Evolutionary conservation across 352 stramenopile genomes (phyloP).

Genomic region (Blastocystis sp.): DNA sequence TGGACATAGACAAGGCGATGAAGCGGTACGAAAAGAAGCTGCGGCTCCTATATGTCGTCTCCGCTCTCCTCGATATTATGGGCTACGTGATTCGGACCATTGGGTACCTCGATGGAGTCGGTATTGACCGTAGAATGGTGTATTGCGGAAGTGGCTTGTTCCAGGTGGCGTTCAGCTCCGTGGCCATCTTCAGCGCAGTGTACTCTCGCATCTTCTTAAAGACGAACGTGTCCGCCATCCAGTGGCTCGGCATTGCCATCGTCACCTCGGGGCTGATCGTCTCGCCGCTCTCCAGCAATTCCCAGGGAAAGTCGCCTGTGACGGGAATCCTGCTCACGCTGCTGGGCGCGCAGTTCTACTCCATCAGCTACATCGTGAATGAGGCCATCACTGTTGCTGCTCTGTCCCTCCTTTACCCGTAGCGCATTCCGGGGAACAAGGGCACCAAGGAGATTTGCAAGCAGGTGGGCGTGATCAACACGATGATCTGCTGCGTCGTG

Average conservation of each 20-base stretch:
- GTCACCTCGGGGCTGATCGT: conserved; percentile 9
- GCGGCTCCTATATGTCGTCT: background rate
- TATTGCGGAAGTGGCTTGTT: conserved; percentile 51
- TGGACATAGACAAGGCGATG: background rate
- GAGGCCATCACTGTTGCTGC: background rate
- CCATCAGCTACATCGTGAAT: conserved; percentile 52
- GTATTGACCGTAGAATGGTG: conserved; percentile 17
- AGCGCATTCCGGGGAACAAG: conserved; percentile 33
- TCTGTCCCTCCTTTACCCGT: background rate
- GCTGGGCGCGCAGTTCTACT: conserved; percentile 51
- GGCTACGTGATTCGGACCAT: conserved; percentile 56
- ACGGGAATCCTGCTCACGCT: conserved; percentile 40
- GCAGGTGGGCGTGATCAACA: conserved; percentile 29
- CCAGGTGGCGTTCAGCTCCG: conserved; percentile 49
- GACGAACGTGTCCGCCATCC: background rate
- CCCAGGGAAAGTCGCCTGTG: background rate
- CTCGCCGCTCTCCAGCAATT: conserved; percentile 11
- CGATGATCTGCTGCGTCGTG: background rate
- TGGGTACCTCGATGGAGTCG: background rate
- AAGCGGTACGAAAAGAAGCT: background rate
- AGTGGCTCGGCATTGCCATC: conserved; percentile 30
- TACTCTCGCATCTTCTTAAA: conserved; percentile 39
- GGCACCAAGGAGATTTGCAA: conserved; percentile 36
- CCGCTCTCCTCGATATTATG: conserved; percentile 2
- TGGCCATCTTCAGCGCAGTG: conserved; percentile 35